Base-by-base conservation (phyloP, 257 asterid species). In the Solanum pinnatisectum region DNA sequence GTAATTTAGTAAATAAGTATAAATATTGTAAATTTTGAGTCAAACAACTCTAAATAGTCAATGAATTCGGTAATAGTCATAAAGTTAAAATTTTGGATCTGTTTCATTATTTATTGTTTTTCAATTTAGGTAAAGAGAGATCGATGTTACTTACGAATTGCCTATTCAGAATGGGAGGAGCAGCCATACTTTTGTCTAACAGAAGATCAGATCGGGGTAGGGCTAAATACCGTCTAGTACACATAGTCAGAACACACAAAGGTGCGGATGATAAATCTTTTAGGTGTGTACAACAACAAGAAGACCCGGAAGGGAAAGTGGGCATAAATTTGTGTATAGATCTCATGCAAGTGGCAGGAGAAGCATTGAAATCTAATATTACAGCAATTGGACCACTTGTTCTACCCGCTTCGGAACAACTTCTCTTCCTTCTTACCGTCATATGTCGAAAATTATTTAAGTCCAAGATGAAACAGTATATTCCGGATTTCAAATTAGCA, bases 351-450 rank as follows among this genome's bases (percentile, higher is more conserved):
- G 91, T 95, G 0, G 98, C 98, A 2, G 98, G 94, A 1, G 95
- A 95, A 20, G 94, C 96, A 1, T 81, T 95, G 87, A 94, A 94
- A 37, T 90, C 94, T 5, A 94, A 94, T 81, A 94, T 94, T 10
- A 92, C 96, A 5, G 88, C 95, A 7, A 86, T 93, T 12, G 96
- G 95, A 7, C 98, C 98, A 6, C 95, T 94, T 4, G 94, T 95
- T n/a, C 91, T 95, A 10, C 98, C 98, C 0, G 93, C 94, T 8
- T 90, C 96, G 0, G 96, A 95, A 90, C 92, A 95, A 68, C 72
- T 94, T 8, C 92, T 91, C 3, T 95, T 93, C 15, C 90, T 92
- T 0, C 6, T 93, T 1, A 84, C 93, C 0, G 87, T 94, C 5
- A 87, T 94, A 8, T 88, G 89, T 0, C 84, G 92, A 20, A 93